Base-by-base conservation (phyloP, 2,329 filamentous ascomycete genomes). In the Sordariomycetes sp. region DNA sequence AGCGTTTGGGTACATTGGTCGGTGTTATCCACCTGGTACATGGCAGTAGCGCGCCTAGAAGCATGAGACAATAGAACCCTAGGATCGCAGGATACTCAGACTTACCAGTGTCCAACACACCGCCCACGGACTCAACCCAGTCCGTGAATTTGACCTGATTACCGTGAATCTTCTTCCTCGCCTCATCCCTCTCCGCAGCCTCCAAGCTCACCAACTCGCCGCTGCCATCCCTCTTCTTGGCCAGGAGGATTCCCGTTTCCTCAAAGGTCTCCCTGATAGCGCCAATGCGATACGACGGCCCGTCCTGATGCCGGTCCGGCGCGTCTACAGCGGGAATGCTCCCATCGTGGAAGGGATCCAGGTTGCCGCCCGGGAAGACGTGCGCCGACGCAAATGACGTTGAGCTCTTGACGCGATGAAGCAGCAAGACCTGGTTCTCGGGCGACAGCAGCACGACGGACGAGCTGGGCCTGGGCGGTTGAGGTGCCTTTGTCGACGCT, bases 1-100 rank as follows among this genome's bases (percentile, higher is more conserved):
- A 98, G 30, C 92, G 74, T 46, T 80, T 86, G 0, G 78, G 72
- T 2, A 81, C 63, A 40, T 73, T 76, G 1, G 66, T 58, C 0
- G 90, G 90, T 3, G 92, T 96, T 36, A 96, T 70, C 92, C 92
- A 96, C 35, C 86, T 75, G 0, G 88, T 94, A 51, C 94, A 95
- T 0, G 88, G 86, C 7, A 85, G 63, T 4, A 95, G 62, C 24
- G 68, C 65, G 2, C 79, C 79, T 75, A 10, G 32, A n/a, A n/a
- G 21, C 14, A 27, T 15, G 16, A 21, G 11, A 14, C 6, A 14
- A 32, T 10, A n/a, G 24, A 18, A 18, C 7, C 7, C 18, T 17
- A 6, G 17, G 10, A 18, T 14, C 8, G 8, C n/a, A 18, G 23
- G 16, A 21, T 6, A 24, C n/a, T 27, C 15, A 23, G 21, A 56